Base-by-base conservation (phyloP, 2,329 filamentous ascomycete species). In the Colletotrichum lentis region DNA sequence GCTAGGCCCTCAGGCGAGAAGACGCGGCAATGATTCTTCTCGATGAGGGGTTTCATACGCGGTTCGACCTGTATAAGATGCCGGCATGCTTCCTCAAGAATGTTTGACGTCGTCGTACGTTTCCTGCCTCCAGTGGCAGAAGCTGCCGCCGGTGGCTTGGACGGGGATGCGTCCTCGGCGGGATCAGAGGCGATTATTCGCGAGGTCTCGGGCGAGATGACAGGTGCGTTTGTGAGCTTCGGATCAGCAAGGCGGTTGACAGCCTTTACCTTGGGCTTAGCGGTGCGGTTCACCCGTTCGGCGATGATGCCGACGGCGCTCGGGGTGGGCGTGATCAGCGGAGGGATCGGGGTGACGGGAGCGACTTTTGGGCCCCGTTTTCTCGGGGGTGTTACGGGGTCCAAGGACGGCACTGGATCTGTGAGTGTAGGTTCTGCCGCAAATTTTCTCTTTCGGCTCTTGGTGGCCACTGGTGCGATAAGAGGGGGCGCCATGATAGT, bases 1-100 rank as follows among this genome's bases (percentile, higher is more conserved):
- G 90, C 88, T n/a, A 98, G 81, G 0, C 94, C 93, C 70, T 91
- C 90, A 0, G 93, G 86, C 1, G 90, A 91, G 80, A 98, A 98
- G 18, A 96, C 80, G 62, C 84, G 85, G 78, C 95, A 98, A 69
- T 86, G 87, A 75, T 97, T 86, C 65, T 88, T 86, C 65, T 92
- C 89, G 56, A 97, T 88, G 20, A 97, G 78, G 0, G 86, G 82
- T 73, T 88, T 86, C 76, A 97, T 86, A 43, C 89, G 89, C 11
- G 89, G 82, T 73, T 97, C 94, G 5, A 91, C 85, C 18, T 82
- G 83, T 72, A 94, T 85, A 7, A 98, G 82, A 78, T 96, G 90
- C 10, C 86, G 86, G 71, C 90, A 88, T 3, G 93, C 95, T 74
- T 93, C 86, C 49, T 91, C 84, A 2, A 98, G 85, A 18, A 97